Percentiles rank a stretch among this genome's conserved stretches.
Evolutionary conservation across 2,329 filamentous ascomycete genomes (phyloP).

Genomic region (Hymenoscyphus albidus): DNA sequence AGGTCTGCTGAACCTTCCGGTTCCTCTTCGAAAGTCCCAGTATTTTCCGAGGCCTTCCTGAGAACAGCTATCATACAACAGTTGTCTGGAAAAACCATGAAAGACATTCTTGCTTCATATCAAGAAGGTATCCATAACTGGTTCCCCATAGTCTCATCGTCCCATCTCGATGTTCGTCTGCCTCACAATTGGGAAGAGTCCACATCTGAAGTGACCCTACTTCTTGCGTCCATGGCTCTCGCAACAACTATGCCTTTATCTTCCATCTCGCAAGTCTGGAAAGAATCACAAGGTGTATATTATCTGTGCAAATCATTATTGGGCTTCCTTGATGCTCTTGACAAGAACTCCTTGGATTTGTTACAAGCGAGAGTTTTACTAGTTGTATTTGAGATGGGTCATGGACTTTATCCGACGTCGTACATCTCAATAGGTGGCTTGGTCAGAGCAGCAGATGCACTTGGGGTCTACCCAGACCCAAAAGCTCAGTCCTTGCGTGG

Average conservation of each 20-base stretch:
- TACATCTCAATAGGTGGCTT: constrained; percentile 2
- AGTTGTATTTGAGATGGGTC: constrained; percentile 2
- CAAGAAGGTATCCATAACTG: background rate
- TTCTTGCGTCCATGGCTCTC: constrained; percentile 3
- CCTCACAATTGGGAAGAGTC: background rate
- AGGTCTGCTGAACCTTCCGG: background rate
- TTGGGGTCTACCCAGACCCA: background rate
- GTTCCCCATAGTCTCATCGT: background rate
- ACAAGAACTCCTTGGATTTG: background rate
- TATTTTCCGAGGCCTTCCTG: background rate
- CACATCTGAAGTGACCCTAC: background rate
- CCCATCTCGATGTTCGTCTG: background rate
- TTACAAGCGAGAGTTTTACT: constrained; percentile 4
- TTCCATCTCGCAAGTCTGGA: background rate
- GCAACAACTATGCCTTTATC: background rate
- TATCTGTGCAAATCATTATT: background rate
- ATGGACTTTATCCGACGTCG: background rate
- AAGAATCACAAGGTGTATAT: background rate
- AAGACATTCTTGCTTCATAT: background rate
- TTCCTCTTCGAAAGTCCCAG: background rate
- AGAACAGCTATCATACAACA: background rate
- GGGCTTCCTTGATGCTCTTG: constrained; percentile 3
- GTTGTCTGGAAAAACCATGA: background rate
- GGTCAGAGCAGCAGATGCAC: constrained; percentile 1
- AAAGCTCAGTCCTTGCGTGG: background rate